Evolutionary conservation across 352 stramenopile genomes (phyloP).

Genomic region (Phytopythium litorale): DNA sequence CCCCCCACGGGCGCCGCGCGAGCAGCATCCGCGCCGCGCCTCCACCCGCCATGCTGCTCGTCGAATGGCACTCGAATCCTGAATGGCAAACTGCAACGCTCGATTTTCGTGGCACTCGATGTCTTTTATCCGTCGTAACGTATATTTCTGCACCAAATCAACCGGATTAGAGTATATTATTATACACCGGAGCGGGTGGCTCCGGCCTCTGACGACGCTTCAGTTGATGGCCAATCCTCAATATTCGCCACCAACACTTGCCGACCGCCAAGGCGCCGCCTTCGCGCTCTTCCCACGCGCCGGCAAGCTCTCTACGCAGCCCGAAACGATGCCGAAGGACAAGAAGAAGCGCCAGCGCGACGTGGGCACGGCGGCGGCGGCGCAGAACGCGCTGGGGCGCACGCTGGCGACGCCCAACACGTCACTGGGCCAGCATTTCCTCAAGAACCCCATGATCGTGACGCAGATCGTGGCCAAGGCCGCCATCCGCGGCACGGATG

Average conservation of each 20-base stretch:
- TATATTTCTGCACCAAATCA: not conserved
- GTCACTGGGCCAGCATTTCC: conserved; percentile 98
- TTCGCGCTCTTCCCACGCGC: not conserved
- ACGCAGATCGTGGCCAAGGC: conserved; percentile 96
- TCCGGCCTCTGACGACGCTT: conserved; percentile 5
- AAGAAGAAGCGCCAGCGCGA: conserved; percentile 86
- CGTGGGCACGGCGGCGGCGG: conserved; percentile 53
- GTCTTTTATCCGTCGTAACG: not conserved
- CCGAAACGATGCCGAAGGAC: conserved; percentile 74
- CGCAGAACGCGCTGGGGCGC: conserved; percentile 78
- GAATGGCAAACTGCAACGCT: not conserved
- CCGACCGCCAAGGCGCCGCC: not conserved
- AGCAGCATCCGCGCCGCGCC: not conserved
- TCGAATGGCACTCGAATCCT: not conserved
- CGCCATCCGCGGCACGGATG: conserved; percentile 94
- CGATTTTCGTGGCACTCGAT: not conserved
- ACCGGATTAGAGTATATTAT: not conserved
- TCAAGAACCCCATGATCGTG: conserved; percentile 98
- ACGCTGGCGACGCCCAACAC: conserved; percentile 97
- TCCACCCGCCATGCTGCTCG: not conserved
- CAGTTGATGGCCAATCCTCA: not conserved
- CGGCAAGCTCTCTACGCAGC: too few relatives aligned
- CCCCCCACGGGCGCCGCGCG: not conserved
- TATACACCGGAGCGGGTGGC: conserved; percentile 4
- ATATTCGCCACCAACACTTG: not conserved